Conservation (phyloP, 441 rosid species). For the Brassica hybrid region DNA sequence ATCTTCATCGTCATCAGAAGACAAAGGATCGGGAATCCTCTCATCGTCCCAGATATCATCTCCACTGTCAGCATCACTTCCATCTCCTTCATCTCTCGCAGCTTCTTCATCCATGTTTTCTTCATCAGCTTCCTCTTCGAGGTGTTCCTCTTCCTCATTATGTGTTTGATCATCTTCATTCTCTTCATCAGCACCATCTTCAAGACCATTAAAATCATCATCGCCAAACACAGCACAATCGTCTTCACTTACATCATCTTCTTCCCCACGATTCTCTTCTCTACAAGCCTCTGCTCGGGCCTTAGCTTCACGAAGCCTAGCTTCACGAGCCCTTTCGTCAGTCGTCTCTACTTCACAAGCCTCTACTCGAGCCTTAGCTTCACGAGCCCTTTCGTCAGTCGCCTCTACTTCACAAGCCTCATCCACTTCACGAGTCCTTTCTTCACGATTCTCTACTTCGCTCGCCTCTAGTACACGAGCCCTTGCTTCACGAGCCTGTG, state of each 20-base stretch:
- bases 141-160: not conserved
- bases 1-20: no score
- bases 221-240: not conserved
- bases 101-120: not conserved
- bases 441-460: not conserved
- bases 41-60: not conserved
- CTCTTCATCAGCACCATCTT: not conserved
- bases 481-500: not conserved
- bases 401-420: not conserved
- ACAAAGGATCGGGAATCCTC: not conserved
- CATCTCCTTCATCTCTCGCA: not conserved
- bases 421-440: not conserved
- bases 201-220: not conserved
- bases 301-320: not conserved
- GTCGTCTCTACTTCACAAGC: no score
- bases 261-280: not conserved
- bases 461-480: not conserved
- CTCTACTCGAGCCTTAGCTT: no score
- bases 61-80: not conserved
- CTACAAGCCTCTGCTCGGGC: not conserved
- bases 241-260: not conserved
- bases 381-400: no score
- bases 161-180: not conserved
- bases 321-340: not conserved
- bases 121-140: not conserved